Conservation (phyloP, 495 filamentous ascomycete species). For the Penicillium flavigenum region DNA sequence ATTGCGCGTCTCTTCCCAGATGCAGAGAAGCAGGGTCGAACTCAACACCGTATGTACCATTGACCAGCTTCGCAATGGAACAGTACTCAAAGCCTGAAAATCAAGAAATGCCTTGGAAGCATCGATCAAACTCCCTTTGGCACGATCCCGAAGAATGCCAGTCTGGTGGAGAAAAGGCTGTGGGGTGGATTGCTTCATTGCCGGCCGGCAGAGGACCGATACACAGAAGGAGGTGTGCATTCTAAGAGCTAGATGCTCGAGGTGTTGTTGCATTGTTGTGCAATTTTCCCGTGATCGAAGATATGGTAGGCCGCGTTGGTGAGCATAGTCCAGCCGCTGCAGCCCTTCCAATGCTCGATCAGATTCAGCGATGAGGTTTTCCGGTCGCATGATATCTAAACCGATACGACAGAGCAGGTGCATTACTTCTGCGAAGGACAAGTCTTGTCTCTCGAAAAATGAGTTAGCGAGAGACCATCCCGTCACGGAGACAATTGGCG, state of each 20-base stretch:
- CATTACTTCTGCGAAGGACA: constrained; percentile 36
- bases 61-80: constrained; percentile 38
- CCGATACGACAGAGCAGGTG: constrained; percentile 31
- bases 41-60: constrained; percentile 42
- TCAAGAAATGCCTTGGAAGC: constrained; percentile 38
- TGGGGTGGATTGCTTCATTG: constrained; percentile 25
- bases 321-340: constrained; percentile 25
- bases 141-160: constrained; percentile 25
- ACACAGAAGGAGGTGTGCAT: constrained; percentile 36
- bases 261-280: constrained; percentile 33
- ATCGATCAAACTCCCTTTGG: constrained; percentile 32
- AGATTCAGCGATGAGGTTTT: constrained; percentile 8
- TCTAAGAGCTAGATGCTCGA: constrained; percentile 37
- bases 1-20: constrained; percentile 41
- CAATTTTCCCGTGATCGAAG: constrained; percentile 26
- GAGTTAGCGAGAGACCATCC: constrained; percentile 16
- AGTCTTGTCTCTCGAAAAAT: background rate
- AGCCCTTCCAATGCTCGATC: constrained; percentile 24
- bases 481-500: constrained; percentile 29
- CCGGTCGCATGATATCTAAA: constrained; percentile 25
- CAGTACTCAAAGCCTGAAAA: constrained; percentile 35
- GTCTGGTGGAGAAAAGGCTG: constrained; percentile 8
- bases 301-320: constrained; percentile 22
- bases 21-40: constrained; percentile 39
- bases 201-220: constrained; percentile 38